Evolutionary conservation across 768 basidiomycete genomes (phyloP).

Genomic region (Flagelloscypha sp.): DNA sequence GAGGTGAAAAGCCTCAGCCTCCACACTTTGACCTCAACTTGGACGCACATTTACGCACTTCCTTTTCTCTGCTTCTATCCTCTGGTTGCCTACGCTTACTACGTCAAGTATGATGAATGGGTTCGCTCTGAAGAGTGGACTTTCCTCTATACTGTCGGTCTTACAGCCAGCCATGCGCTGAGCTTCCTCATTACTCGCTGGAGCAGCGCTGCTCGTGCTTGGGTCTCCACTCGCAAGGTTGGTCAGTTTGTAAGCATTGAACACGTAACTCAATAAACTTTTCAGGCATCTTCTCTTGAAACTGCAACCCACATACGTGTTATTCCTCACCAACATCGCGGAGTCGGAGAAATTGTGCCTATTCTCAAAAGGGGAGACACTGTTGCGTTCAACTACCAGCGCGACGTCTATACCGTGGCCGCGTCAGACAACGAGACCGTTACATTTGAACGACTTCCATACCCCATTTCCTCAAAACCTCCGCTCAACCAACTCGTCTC

Average conservation of each 20-base stretch:
- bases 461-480: slow-evolving; percentile 72
- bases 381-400: slow-evolving; percentile 88
- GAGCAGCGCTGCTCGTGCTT: slow-evolving; percentile 72
- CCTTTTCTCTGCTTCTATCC: slow-evolving; percentile 81
- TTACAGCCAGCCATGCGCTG: slow-evolving; percentile 84
- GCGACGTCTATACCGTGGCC: slow-evolving; percentile 85
- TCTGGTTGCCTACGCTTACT: slow-evolving; percentile 84
- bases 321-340: slow-evolving; percentile 72
- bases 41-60: slow-evolving; percentile 61
- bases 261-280: slow-evolving; percentile 3
- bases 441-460: slow-evolving; percentile 75
- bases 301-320: slow-evolving; percentile 79
- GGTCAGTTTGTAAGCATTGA: slow-evolving; percentile 3
- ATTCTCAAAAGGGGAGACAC: slow-evolving; percentile 53
- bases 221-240: slow-evolving; percentile 74
- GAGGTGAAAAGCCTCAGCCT: slow-evolving; percentile 65
- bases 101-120: slow-evolving; percentile 84
- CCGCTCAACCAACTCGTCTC: slow-evolving; percentile 56
- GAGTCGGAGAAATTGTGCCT: slow-evolving; percentile 83
- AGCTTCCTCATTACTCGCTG: slow-evolving; percentile 89
- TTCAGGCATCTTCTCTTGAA: slow-evolving; percentile 51
- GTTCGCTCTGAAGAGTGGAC: slow-evolving; percentile 96
- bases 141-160: slow-evolving; percentile 79
- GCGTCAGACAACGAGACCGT: slow-evolving; percentile 44
- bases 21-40: slow-evolving; percentile 60